phyloP scores from a whole-genome alignment of 257 asterid species.

The Voacanga thouarsii region DNA sequence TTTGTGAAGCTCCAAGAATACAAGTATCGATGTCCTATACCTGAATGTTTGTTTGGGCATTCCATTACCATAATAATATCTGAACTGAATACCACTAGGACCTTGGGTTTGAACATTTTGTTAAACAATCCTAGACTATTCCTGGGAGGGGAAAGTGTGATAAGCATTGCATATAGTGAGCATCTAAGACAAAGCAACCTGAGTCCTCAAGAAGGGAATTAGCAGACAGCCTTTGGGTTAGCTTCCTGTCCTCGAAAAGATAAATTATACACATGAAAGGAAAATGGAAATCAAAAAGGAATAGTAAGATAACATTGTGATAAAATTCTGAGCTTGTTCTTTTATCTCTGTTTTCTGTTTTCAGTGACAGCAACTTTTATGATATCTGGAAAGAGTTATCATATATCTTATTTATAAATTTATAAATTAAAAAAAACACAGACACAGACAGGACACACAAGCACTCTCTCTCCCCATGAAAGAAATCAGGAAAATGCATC shows the following conservation, averaged over 20 bases:
- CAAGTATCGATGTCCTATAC: not conserved
- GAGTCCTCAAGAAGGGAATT: too few species aligned
- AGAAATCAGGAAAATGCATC: conserved; percentile 1
- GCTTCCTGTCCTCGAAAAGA: too few species aligned
- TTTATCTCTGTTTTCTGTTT: not conserved
- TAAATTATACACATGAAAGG: not conserved
- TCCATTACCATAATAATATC: too few species aligned
- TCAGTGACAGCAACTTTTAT: not conserved
- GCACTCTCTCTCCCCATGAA: not conserved
- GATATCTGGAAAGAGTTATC: not conserved
- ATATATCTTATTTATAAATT: not conserved
- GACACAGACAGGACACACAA: too few species aligned
- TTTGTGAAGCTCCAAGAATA: too few species aligned
- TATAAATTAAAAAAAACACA: too few species aligned
- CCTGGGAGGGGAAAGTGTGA: too few species aligned
- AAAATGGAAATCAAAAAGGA: not conserved
- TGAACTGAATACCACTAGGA: not conserved
- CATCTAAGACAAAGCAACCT: too few species aligned
- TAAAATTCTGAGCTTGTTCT: not conserved
- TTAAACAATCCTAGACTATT: not conserved
- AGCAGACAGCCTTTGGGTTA: too few species aligned
- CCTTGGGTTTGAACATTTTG: not conserved
- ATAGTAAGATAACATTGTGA: not conserved
- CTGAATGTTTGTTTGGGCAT: too few species aligned
- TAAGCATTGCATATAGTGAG: too few species aligned